Conservation (phyloP, 1,284 basidiomycete genomes). For the Vanrija humicola region DNA sequence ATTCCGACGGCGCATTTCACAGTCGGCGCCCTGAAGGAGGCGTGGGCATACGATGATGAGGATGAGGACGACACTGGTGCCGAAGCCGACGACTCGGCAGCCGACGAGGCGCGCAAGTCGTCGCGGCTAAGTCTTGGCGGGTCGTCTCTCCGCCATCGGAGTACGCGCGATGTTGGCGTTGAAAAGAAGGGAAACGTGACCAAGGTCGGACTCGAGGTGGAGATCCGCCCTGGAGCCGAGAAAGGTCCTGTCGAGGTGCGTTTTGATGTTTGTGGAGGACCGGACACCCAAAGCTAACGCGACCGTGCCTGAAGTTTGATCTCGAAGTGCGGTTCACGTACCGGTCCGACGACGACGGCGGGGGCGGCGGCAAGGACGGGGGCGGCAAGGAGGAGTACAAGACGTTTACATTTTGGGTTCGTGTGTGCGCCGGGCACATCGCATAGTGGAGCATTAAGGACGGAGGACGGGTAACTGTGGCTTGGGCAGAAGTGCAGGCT, state of each 20-base stretch:
- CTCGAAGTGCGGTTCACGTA: constrained; percentile 90
- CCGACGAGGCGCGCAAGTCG: constrained; percentile 19
- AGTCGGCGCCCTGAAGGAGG: constrained; percentile 82
- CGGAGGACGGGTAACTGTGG: too few species aligned
- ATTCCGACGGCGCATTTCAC: constrained; percentile 71
- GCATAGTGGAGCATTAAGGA: too few species aligned
- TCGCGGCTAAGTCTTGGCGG: constrained; percentile 47
- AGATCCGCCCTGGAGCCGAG: constrained; percentile 19
- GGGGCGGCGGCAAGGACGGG: constrained; percentile 9
- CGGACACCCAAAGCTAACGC: too few species aligned
- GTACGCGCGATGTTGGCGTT: constrained; percentile 39
- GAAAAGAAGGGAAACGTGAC: constrained; percentile 72
- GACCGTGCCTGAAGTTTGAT: constrained; percentile 65
- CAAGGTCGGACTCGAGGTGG: constrained; percentile 57
- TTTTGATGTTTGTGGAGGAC: constrained; percentile 2
- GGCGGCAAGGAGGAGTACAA: constrained; percentile 40
- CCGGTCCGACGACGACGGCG: constrained; percentile 65
- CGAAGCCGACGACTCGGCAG: constrained; percentile 38
- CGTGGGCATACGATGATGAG: constrained; percentile 87
- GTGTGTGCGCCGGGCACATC: constrained; percentile 34
- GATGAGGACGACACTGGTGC: constrained; percentile 70
- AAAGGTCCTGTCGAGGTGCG: constrained; percentile 21
- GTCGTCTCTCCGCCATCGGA: constrained; percentile 26
- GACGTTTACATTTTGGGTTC: constrained; percentile 45
- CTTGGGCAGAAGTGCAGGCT: too few species aligned